These are phyloP conservation scores for Xerocomus brunneocitrinus DNA, from an alignment of 768 basidiomycete genomes.

Conservation along the genomic window DNA sequence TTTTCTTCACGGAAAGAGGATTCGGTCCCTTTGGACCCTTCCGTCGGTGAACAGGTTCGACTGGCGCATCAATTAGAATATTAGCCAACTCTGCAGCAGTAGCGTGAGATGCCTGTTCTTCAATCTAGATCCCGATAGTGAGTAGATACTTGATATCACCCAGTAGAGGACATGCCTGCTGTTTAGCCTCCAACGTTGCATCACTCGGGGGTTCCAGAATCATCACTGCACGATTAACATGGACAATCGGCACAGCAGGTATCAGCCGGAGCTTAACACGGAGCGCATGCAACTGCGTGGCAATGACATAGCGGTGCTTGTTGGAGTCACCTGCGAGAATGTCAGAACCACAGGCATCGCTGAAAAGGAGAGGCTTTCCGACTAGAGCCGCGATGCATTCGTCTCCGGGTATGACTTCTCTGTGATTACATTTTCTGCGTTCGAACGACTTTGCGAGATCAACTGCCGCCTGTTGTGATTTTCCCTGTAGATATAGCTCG, in stretches of 20 bases:
- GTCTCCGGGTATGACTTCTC: slow-evolving; percentile 76
- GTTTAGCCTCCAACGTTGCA: slow-evolving; percentile 66
- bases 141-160: neutral
- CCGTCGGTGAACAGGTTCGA: slow-evolving; percentile 46
- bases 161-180: slow-evolving; percentile 37
- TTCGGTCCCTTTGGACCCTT: slow-evolving; percentile 86
- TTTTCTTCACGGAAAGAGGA: slow-evolving; percentile 91
- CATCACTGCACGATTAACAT: slow-evolving; percentile 89
- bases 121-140: slow-evolving; percentile 42
- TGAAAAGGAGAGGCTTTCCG: slow-evolving; percentile 41
- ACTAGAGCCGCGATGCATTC: slow-evolving; percentile 81
- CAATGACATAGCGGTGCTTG: slow-evolving; percentile 89
- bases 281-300: slow-evolving; percentile 74
- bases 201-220: slow-evolving; percentile 88
- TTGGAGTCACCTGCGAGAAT: slow-evolving; percentile 62
- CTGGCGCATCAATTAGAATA: slow-evolving; percentile 32
- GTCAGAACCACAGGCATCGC: slow-evolving; percentile 5
- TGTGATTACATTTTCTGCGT: slow-evolving; percentile 91
- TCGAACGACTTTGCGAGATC: slow-evolving; percentile 94
- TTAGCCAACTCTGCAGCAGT: slow-evolving; percentile 44
- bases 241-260: slow-evolving; percentile 85
- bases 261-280: slow-evolving; percentile 65
- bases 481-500: slow-evolving; percentile 84
- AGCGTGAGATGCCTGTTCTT: slow-evolving; percentile 56
- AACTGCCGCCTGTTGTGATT: slow-evolving; percentile 64